A percentile compares a stretch with the other conserved stretches of the same genome.
These are phyloP conservation scores for Paramecium tetraurelia DNA, from an alignment of 73 alveolate genomes.

Conservation along the genomic window DNA sequence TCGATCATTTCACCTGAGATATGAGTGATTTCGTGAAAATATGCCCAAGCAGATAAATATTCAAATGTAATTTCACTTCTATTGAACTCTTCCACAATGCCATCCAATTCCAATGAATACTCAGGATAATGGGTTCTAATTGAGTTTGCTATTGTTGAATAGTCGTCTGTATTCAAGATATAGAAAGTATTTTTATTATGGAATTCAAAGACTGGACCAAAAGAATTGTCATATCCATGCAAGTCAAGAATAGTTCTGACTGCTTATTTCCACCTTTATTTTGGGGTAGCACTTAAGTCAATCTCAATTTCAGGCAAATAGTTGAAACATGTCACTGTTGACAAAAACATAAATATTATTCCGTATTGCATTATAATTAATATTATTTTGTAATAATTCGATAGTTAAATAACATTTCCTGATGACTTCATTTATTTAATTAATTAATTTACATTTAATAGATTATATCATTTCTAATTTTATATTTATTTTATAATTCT, in stretches of 20 bases:
- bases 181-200: slow-evolving; percentile 36
- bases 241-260: background rate
- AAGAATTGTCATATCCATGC: slow-evolving; percentile 15
- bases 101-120: slow-evolving; percentile 11
- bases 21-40: slow-evolving; percentile 18
- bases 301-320: background rate
- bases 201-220: slow-evolving; percentile 26
- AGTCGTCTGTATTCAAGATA: background rate
- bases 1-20: background rate
- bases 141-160: background rate
- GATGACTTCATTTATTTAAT: background rate
- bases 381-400: background rate
- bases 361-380: background rate
- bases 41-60: slow-evolving; percentile 47
- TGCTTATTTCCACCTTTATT: background rate
- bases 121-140: slow-evolving; percentile 24
- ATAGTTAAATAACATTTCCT: background rate
- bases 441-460: background rate
- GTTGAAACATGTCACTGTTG: background rate
- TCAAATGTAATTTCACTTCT: background rate
- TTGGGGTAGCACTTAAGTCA: background rate
- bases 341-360: background rate
- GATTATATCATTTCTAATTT: background rate
- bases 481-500: background rate
- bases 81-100: slow-evolving; percentile 2